These are phyloP conservation scores for Phialemoniopsis sp. DNA, from an alignment of 2,329 filamentous ascomycete genomes.

Conservation along the genomic window DNA sequence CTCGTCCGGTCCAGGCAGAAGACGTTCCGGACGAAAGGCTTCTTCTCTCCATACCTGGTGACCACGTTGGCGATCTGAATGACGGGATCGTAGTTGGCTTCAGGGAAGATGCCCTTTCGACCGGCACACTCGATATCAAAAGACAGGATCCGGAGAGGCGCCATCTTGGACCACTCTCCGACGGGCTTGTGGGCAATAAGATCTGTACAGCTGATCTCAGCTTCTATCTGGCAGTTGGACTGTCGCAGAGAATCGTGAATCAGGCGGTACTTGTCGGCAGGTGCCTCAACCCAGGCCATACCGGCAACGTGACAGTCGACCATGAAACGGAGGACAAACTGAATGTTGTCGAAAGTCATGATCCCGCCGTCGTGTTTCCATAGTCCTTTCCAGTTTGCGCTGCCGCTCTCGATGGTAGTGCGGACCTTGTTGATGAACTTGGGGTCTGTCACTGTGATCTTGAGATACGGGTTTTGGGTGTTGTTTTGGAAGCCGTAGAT, in stretches of 20 bases:
- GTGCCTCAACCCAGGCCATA: slow-evolving; percentile 96
- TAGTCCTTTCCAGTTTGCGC: slow-evolving; percentile 84
- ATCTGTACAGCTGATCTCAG: slow-evolving; percentile 75
- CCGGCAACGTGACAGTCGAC: slow-evolving; percentile 90
- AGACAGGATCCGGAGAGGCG: slow-evolving; percentile 84
- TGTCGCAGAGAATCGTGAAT: slow-evolving; percentile 64
- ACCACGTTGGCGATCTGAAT: slow-evolving; percentile 98
- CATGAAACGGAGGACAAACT: slow-evolving; percentile 96
- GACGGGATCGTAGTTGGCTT: slow-evolving; percentile 85
- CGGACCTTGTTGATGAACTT: slow-evolving; percentile 78
- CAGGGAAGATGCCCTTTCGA: slow-evolving; percentile 94
- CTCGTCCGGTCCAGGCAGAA: slow-evolving; percentile 93
- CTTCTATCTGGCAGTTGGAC: slow-evolving; percentile 96
- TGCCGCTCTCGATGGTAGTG: slow-evolving; percentile 66
- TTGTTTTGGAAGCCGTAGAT: slow-evolving; percentile 95
- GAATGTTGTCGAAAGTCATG: slow-evolving; percentile 91
- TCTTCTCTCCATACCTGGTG: slow-evolving; percentile 88
- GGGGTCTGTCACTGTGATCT: slow-evolving; percentile 87
- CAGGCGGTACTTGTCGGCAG: slow-evolving; percentile 68
- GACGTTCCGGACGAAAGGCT: slow-evolving; percentile 93
- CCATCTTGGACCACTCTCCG: slow-evolving; percentile 98
- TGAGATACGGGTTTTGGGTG: slow-evolving; percentile 84
- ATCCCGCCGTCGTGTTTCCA: slow-evolving; percentile 74
- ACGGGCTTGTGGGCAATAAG: slow-evolving; percentile 83
- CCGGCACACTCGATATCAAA: slow-evolving; percentile 99